Evolutionary conservation across 768 basidiomycete genomes (phyloP), one percentile per base, ranked within the genome.

Genomic region (Lenzites betulinus): DNA sequence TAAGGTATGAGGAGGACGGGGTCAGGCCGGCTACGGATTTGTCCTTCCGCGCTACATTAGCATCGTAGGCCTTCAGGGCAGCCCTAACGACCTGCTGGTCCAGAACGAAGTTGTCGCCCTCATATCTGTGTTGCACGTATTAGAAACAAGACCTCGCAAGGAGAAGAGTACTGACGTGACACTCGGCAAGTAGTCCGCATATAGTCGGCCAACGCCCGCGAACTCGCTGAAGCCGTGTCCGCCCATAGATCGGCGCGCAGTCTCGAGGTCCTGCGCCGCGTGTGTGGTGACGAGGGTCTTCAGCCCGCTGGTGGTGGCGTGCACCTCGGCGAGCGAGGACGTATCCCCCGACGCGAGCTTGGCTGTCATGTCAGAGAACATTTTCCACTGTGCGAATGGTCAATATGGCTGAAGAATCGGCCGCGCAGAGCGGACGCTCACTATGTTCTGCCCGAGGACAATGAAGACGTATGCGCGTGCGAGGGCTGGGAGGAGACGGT

Each of bases 41-140:
- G 18, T 69, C 63, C 7, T 66, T 63, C 1, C 72, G 63, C 3
- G 75, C 64, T 33, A 74, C 71, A 7, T 82, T 67, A 16, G 60
- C 66, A 18, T 71, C 74, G 66, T 80, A 81, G 0, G 87, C 79
- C 65, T 90, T 92, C 28, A 89, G 72, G 2, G 88, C 87, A 0
- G 87, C 83, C 23, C 88, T 83, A 35, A 89, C 83, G 35, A 90
- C 88, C 72, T 92, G 90, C 49, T 83, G 79, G 64, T 89, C 86
- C 12, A 92, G 79, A 6, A 91, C 86, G 61, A 81, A 91, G 68
- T 92, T 92, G 67, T 92, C 90, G 15, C 90, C 89, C 74, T 92
- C 90, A 63, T 83, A 90, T 2, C 87, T 88, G 60, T 7, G 0
- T 43, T 33, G 6, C 33, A 42, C 18, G 18, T 16, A n/a, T 48